Base-by-base conservation (phyloP, 2,329 filamentous ascomycete genomes). In the Trichoderma sp. region DNA sequence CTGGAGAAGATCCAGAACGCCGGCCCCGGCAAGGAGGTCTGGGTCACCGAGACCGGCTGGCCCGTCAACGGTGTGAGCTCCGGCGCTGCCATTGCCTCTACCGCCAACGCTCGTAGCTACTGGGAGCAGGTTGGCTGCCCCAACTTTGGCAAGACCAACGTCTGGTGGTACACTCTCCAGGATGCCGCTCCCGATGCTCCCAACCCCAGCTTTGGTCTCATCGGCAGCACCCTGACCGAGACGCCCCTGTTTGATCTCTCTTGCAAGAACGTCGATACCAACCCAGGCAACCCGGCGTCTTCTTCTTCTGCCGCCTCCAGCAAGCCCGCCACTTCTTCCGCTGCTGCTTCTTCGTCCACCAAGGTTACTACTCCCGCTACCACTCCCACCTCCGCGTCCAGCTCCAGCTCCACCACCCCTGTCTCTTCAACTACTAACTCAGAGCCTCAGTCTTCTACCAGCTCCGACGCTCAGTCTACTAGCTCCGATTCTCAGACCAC, bases 31-130 rank as follows among this genome's bases (percentile, higher is more conserved):
- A 95, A 94, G 86, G 85, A 88, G 20, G 88, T 97, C 76, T 96
- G 93, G 93, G 87, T 97, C 74, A 96, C 94, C 32, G 94, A 97
- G 86, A 96, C 93, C 17, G 94, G 94, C 74, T 96, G 93, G 89
- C 94, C 94, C 63, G 89, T 94, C 68, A 89, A 86, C 76, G 94
- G 94, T 70, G 83, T 87, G 74, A 86, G 83, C 1, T 82, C 87
- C 73, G 90, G 90, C 75, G 79, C 88, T 63, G 93, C 89, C 53
- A 86, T 91, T 11, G 85, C 94, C 6, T 90, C 85, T 43, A 74
- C 83, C 36, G 83, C 86, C 68, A 95, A 95, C 78, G 93, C 94
- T 57, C 86, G 93, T 84, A 87, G 82, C n/a, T 97, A 89, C 87
- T 97, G 93, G 92, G 86, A 93, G 76, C 84, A 91, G 59, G 92